Conservation (phyloP, 1,139 yeast genomes). For the Insectozyma bohioensis region DNA sequence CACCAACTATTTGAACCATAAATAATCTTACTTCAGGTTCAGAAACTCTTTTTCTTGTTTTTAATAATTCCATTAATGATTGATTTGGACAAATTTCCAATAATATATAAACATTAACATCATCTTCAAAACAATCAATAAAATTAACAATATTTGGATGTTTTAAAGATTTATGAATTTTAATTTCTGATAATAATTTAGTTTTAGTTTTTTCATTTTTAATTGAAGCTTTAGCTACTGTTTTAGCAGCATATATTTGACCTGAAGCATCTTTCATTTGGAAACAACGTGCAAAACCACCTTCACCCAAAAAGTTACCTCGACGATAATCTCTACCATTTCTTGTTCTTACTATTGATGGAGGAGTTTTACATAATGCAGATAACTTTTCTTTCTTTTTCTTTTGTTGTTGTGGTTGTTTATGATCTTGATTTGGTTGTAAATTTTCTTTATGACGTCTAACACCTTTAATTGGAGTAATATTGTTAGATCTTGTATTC, state of each 20-base stretch:
- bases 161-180: constrained; percentile 86
- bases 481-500: constrained; percentile 35
- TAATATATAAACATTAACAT: constrained; percentile 85
- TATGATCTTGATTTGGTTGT: constrained; percentile 14
- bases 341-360: constrained; percentile 84
- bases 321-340: constrained; percentile 87
- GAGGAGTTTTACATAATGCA: constrained; percentile 91
- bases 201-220: constrained; percentile 89
- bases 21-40: constrained; percentile 92
- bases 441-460: constrained; percentile 31
- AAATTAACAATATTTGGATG: constrained; percentile 92
- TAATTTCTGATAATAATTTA: constrained; percentile 87
- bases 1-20: constrained; percentile 92
- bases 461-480: constrained; percentile 43
- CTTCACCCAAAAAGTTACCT: constrained; percentile 92
- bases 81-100: constrained; percentile 94
- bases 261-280: constrained; percentile 93
- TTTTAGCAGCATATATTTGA: constrained; percentile 90
- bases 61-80: constrained; percentile 87
- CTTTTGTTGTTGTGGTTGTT: constrained; percentile 20
- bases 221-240: constrained; percentile 94
- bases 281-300: constrained; percentile 98
- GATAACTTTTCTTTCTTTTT: constrained; percentile 87
- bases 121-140: constrained; percentile 94
- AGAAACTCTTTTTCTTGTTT: constrained; percentile 75